Percentiles rank a stretch among this genome's conserved stretches.
These are phyloP conservation scores for Colletotrichum salicis DNA, from an alignment of 2,329 filamentous ascomycete genomes.

Conservation along the genomic window DNA sequence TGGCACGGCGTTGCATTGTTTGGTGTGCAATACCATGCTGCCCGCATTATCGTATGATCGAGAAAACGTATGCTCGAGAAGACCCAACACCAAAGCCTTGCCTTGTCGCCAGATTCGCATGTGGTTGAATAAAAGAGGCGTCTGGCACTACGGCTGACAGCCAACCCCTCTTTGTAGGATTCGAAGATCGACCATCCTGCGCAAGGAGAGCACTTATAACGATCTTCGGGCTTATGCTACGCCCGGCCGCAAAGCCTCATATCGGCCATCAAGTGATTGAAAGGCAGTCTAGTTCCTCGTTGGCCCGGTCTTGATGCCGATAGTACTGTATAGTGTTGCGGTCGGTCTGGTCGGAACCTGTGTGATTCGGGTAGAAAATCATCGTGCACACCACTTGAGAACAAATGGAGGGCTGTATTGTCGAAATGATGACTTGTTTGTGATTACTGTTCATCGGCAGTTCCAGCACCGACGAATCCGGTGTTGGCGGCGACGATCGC, in stretches of 20 bases:
- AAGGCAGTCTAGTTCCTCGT: neutral
- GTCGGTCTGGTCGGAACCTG: neutral
- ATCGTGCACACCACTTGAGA: neutral
- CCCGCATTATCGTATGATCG: neutral
- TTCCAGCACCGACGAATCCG: slow-evolving; percentile 4
- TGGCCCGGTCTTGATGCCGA: neutral
- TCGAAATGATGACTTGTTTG: neutral
- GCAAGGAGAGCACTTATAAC: neutral
- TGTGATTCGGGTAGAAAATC: neutral
- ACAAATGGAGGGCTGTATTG: neutral
- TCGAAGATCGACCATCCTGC: neutral
- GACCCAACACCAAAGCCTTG: neutral
- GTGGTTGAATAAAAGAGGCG: neutral
- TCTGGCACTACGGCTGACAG: neutral
- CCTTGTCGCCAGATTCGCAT: neutral
- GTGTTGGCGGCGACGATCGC: slow-evolving; percentile 19
- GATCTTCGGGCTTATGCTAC: neutral
- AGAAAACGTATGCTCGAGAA: neutral
- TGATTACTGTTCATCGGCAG: slow-evolving; percentile 18
- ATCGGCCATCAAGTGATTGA: neutral
- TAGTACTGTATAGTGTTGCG: neutral
- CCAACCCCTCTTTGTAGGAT: neutral
- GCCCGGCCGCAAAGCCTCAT: neutral
- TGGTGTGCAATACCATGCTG: neutral
- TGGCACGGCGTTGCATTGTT: slow-evolving; percentile 2